Evolutionary conservation across 768 basidiomycete species (phyloP).

Genomic region (Candolleomyces aberdarensis): DNA sequence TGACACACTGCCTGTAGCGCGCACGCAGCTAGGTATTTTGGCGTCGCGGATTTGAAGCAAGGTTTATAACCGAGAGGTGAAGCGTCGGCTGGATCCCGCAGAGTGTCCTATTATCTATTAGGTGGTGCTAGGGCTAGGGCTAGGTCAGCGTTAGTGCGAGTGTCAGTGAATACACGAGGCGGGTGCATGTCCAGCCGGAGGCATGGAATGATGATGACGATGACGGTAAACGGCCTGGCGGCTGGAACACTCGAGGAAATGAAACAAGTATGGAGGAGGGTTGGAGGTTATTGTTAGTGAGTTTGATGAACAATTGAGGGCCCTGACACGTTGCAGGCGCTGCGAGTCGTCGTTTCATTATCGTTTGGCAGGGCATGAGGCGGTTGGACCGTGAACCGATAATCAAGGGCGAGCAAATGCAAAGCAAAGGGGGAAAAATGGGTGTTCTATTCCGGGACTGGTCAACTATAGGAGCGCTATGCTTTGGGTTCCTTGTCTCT

Average conservation of each 20-base stretch:
- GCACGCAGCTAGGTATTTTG: too few relatives aligned
- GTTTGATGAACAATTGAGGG: too few relatives aligned
- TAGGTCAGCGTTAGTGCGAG: too few relatives aligned
- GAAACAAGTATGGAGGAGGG: background rate
- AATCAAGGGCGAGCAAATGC: background rate
- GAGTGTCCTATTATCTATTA: too few relatives aligned
- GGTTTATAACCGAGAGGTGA: too few relatives aligned
- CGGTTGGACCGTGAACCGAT: background rate
- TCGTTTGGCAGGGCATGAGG: background rate
- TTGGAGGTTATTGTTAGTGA: too few relatives aligned
- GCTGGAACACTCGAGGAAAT: background rate
- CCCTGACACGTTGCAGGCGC: too few relatives aligned
- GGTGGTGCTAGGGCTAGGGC: too few relatives aligned
- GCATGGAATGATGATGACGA: background rate
- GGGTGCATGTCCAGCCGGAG: background rate
- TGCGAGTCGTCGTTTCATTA: too few relatives aligned
- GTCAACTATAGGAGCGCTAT: background rate
- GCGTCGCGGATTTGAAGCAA: too few relatives aligned
- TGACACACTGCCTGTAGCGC: too few relatives aligned
- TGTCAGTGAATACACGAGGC: background rate
- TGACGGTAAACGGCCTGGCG: background rate
- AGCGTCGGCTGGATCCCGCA: too few relatives aligned
- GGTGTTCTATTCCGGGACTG: background rate
- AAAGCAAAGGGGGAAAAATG: background rate
- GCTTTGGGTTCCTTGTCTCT: slow-evolving; percentile 12